Base-by-base conservation (phyloP, 2,329 filamentous ascomycete species). In the Aspergillus vadensis region DNA sequence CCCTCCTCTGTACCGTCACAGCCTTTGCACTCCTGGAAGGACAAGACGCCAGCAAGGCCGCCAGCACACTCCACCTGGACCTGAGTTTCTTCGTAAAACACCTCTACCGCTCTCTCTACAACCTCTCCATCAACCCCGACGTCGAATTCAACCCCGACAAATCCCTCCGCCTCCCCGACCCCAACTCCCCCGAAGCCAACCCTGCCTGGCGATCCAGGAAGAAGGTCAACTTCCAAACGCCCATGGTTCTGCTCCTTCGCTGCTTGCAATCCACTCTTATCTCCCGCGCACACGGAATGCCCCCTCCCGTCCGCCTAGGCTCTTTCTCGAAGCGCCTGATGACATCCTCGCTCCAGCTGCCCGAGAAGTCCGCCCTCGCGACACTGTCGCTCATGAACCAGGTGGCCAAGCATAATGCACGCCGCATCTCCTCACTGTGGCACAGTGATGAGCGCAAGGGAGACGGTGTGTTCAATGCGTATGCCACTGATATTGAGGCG, bases 1-100 rank as follows among this genome's bases (percentile, higher is more conserved):
- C 91, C 10, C 87, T 99, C 5, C 89, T 99, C 59, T 97, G 94
- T 80, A 96, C 93, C 60, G 92, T 96, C 70, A 99, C 95, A 0
- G 95, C 96, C 25, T 98, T 96, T 72, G 92, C 94, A n/a, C 87
- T 99, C 6, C 87, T 99, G 41, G 91, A 95, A 65, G 94, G 95
- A 52, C 95, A 99, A 79, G 94, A 97, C 71, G 92, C 88, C 15
- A 89, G 91, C 78, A 94, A 92, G 78, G 90, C 92, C 52, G 90
- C 92, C 59, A 85, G 88, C 47, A 84, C 88, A 48, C 85, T 98
- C 4, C 91, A 93, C 70, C 88, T 99, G 52, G 96, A 99, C 75
- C 86, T 99, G 39, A 92, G 90, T 69, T 97, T 93, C 83, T 99
- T 99, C 83, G 93, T 92, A 69, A 91, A 90, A 14, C 91, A 97